Conservation (phyloP, 345 rosid genomes). For the Hibiscus syriacus region DNA sequence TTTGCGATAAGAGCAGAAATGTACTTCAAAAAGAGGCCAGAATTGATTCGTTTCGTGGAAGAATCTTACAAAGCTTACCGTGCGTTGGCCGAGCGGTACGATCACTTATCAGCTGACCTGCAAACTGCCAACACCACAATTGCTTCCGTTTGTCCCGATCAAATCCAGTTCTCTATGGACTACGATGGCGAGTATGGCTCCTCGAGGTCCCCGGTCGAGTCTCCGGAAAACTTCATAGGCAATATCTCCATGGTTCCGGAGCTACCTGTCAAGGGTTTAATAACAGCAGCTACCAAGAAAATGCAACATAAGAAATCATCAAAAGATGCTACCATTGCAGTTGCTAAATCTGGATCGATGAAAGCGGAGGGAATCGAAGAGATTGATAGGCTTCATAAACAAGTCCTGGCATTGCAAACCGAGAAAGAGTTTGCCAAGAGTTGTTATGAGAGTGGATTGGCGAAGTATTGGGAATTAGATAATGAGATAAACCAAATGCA, state of each 20-base stretch:
- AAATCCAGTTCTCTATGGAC: constrained; percentile 65
- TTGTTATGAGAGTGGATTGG: constrained; percentile 60
- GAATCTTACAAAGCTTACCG: constrained; percentile 86
- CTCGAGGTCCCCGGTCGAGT: constrained; percentile 22
- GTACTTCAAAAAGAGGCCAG: constrained; percentile 97
- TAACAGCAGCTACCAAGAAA: constrained; percentile 45
- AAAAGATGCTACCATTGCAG: constrained; percentile 8
- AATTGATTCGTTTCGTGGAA: constrained; percentile 74
- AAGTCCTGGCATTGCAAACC: constrained; percentile 64
- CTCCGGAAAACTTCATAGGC: constrained; percentile 2
- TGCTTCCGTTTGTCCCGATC: constrained; percentile 82
- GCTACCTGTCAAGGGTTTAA: constrained; percentile 36
- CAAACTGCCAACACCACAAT: constrained; percentile 91
- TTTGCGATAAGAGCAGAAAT: constrained; percentile 96
- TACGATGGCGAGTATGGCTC: constrained; percentile 46
- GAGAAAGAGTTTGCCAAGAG: constrained; percentile 87
- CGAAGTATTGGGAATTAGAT: constrained; percentile 77
- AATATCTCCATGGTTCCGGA: constrained; percentile 64
- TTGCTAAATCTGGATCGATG: constrained; percentile 58
- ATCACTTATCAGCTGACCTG: constrained; percentile 86
- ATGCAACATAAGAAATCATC: constrained; percentile 40
- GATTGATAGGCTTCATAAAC: constrained; percentile 74
- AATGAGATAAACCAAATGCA: constrained; percentile 55
- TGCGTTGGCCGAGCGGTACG: constrained; percentile 83
- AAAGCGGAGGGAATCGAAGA: constrained; percentile 55